Evolutionary conservation across 768 basidiomycete species (phyloP).

Genomic region (Suillus subluteus): DNA sequence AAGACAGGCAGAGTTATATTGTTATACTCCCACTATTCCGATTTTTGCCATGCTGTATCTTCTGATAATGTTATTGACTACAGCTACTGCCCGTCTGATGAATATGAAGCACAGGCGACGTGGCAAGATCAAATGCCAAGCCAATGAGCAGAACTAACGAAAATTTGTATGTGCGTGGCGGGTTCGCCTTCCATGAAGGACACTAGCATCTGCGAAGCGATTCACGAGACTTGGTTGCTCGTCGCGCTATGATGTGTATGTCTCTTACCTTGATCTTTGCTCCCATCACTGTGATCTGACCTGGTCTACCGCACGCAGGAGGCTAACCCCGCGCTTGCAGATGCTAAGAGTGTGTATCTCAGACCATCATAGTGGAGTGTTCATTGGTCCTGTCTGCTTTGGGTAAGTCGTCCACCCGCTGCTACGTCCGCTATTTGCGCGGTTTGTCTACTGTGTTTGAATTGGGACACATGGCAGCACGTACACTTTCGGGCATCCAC

Average conservation of each 20-base stretch:
- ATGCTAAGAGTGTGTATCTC: conserved; percentile 66
- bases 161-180: conserved; percentile 74
- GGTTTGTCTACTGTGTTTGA: not conserved
- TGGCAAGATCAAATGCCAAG: conserved; percentile 13
- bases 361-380: conserved; percentile 91
- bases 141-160: conserved; percentile 7
- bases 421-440: not conserved
- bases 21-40: too few relatives aligned
- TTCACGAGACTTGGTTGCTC: conserved; percentile 91
- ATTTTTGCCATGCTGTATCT: too few relatives aligned
- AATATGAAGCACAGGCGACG: not conserved
- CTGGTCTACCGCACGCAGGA: conserved; percentile 53
- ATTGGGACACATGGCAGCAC: not conserved
- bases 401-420: conserved; percentile 51
- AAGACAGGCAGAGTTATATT: too few relatives aligned
- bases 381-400: conserved; percentile 82
- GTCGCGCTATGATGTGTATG: conserved; percentile 93
- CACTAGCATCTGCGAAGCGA: conserved; percentile 95
- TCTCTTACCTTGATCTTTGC: too few relatives aligned
- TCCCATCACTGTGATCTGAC: too few relatives aligned
- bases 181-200: conserved; percentile 94
- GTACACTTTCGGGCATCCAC: not conserved
- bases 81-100: not conserved
- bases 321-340: conserved; percentile 90
- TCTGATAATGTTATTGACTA: too few relatives aligned